Base-by-base conservation (phyloP, 148 eudicot genomes). In the Chenopodium suecicum region DNA sequence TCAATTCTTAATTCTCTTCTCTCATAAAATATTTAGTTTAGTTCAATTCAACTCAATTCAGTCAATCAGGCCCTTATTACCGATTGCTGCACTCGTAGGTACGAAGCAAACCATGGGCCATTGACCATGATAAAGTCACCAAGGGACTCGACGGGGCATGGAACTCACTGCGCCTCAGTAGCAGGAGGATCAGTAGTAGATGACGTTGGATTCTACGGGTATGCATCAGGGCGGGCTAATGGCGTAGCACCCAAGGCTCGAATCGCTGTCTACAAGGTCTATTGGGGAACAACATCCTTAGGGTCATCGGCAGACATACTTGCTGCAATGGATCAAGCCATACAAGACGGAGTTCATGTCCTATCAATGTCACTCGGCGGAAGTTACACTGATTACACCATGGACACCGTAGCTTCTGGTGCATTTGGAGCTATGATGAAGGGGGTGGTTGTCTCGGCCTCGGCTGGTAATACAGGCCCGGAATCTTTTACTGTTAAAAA, bases 401-500 rank as follows among this genome's bases (percentile, higher is more conserved):
- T 72, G 4, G 91, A 91, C 52, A 77, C 89, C 11, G 83, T 90
- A 11, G 91, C 94, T 0, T 82, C 87, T 3, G 94, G 91, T 22
- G 89, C 94, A 13, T 90, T 88, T 52, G 84, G 84, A 1, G 94
- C 94, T 1, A 46, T 77, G 9, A 70, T 81, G 12, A 82, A 87
- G 27, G 94, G 92, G 0, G 70, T 91, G 3, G 32, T 90, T 25
- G 91, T 88, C 31, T 87, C 91, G 0, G 83, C 86, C 78, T 84
- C 92, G 0, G 91, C 91, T 0, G 91, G 91, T 1, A 96, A 96
- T 77, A 89, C 94, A 0, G 99, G 99, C 29, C 99, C 99, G 1
- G 81, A 17, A 37, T 80, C 89, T 6, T 89, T 77, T 68, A 91
- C 97, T 2, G 94, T 91, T 0, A 89, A 83, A 5, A 96, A 96